phyloP scores from a whole-genome alignment of 2,329 filamentous ascomycete genomes.

The Talaromyces sp. region DNA sequence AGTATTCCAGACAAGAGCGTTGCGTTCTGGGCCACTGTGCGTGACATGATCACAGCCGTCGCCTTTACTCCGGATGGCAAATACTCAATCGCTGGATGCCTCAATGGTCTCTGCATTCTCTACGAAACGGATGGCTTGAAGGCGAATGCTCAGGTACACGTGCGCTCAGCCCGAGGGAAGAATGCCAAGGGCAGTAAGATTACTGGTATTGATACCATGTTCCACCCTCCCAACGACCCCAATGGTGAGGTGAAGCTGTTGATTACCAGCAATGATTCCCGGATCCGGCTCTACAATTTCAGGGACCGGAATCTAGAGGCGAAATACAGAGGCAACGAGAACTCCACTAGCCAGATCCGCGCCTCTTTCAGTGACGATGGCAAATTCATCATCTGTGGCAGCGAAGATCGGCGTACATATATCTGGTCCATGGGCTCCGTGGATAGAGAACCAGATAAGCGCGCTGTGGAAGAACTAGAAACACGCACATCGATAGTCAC shows the following conservation, averaged over 20 bases:
- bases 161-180: conserved; percentile 85
- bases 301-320: conserved; percentile 77
- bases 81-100: conserved; percentile 78
- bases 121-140: conserved; percentile 90
- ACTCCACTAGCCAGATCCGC: conserved; percentile 82
- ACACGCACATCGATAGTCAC: conserved; percentile 86
- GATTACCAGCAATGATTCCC: conserved; percentile 91
- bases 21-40: conserved; percentile 69
- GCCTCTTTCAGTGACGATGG: conserved; percentile 85
- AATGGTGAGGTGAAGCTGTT: conserved; percentile 73
- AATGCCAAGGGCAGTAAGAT: conserved; percentile 98
- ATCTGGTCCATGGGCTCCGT: conserved; percentile 70
- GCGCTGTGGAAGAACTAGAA: conserved; percentile 82
- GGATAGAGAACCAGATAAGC: conserved; percentile 70
- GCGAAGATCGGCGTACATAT: conserved; percentile 84
- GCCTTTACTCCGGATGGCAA: conserved; percentile 90
- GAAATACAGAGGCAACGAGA: conserved; percentile 89
- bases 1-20: conserved; percentile 96
- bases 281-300: conserved; percentile 83
- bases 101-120: conserved; percentile 81
- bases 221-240: conserved; percentile 51
- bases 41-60: conserved; percentile 89
- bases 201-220: conserved; percentile 78
- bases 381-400: conserved; percentile 82
- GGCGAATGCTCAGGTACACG: conserved; percentile 77